Base-by-base conservation (phyloP, 768 basidiomycete species). In the Termitomyces sp. region DNA sequence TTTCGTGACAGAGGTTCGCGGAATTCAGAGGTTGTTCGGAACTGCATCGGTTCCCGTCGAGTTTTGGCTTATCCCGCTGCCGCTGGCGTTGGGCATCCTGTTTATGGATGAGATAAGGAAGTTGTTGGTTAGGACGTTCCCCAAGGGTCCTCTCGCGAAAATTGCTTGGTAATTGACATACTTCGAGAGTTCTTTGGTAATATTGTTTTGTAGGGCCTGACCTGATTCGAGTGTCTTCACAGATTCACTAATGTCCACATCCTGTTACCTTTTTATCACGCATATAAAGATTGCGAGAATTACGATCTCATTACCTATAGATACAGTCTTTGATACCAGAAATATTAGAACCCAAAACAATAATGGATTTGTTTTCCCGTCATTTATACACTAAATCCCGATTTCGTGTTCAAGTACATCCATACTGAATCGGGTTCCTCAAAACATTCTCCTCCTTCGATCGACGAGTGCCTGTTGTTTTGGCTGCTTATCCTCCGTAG, bases 41-140 rank as follows among this genome's bases (percentile, higher is more conserved):
- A 81, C 78, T 5, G 64, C 74, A 1, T 74, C 77, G 6, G 79
- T 80, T 28, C 78, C 76, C 3, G 66, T 69, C 3, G 77, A 74
- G 73, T 81, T 78, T 65, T 81, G 80, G 80, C 71, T 76, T 18
- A 67, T 77, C 31, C 79, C 80, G 2, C 75, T 80, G 51, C 70
- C 66, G 3, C 78, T 80, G 47, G 79, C 75, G 2, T 46, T 74
- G 10, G 77, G 65, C 1, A 67, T 81, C 8, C 61, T 81, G 51
- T 66, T 64, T 8, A 61, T 78, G 46, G 79, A 81, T 51, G 80
- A 81, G 60, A 56, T 72, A 1, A 69, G 79, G 29, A 81, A 81
- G 64, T 57, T 77, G 49, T 61, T 79, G 15, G 78, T 78, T 4
- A 55, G 62, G 29, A 48, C 47, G 6, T 63, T 55, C 54, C 62